Conservation (phyloP, 2,329 filamentous ascomycete genomes). For the Beauveria sp. region DNA sequence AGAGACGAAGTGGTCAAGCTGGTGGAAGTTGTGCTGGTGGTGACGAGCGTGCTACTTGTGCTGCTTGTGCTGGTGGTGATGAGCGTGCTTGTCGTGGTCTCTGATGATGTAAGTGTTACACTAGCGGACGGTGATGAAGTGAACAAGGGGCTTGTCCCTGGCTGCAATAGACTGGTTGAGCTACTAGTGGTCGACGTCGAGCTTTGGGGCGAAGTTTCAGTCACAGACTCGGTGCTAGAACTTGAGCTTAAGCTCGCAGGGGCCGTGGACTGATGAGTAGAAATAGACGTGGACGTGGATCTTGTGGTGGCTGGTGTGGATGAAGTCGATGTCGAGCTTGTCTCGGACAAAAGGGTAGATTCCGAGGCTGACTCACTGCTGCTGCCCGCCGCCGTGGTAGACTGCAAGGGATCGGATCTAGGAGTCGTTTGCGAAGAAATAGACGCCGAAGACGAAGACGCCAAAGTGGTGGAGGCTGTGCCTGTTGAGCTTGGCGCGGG, state of each 20-base stretch:
- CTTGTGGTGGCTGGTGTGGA: neutral
- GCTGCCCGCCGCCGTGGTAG: neutral
- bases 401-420: neutral
- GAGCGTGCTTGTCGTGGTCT: neutral
- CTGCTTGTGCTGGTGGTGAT: neutral
- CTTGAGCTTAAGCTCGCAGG: neutral
- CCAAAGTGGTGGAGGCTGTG: neutral
- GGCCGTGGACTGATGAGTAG: neutral
- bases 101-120: neutral
- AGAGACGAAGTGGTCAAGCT: neutral
- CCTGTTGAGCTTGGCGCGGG: neutral
- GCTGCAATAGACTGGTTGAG: neutral
- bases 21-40: neutral
- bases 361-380: neutral
- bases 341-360: neutral
- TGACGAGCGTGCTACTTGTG: neutral
- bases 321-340: neutral
- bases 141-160: neutral
- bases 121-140: neutral
- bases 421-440: neutral
- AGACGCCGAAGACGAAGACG: neutral
- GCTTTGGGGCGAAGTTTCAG: neutral
- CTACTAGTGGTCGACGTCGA: neutral
- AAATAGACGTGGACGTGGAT: neutral
- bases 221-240: neutral